Evolutionary conservation across 768 basidiomycete genomes (phyloP), one percentile per base, ranked within the genome.

Genomic region (Trametes coccinea): DNA sequence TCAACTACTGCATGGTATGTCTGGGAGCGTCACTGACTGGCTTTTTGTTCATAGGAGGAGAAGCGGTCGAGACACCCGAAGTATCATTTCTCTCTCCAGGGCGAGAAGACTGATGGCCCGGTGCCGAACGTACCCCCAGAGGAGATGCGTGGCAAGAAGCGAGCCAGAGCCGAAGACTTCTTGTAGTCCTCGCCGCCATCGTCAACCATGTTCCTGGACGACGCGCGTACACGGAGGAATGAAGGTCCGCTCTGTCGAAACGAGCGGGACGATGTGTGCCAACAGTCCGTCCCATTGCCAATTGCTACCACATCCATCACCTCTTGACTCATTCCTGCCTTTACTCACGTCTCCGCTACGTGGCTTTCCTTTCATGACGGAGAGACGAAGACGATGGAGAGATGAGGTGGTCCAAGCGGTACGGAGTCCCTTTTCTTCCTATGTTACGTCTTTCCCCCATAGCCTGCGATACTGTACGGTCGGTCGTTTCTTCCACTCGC

Each of bases 151-250:
- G 91, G 92, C 50, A 91, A 87, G 79, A 94, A 94, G 75, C 79
- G 93, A 49, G 89, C 92, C 49, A 80, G 91, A 66, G 93, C 93
- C 34, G 92, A 93, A 74, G 93, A 94, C 73, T 92, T 91, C 74
- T 75, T 93, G 67, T 92, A 74, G 66, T 53, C 47, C 41, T 22
- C 37, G 40, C 14, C n/a, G 14, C 27, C 11, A 16, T 43, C 41
- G 41, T 50, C 46, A 13, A 10, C 16, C 16, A 0, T 13, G 30
- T 39, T 5, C 11, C 47, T n/a, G 43, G 39, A 56, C 41, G 47
- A 34, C 51, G 13, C 17, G 53, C 53, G 58, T 49, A n/a, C 16
- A 11, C 37, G 56, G 59, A 30, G 62, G 53, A 45, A 27, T 43
- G 54, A 52, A 44, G 59, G 30, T 47, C 48, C 31, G n/a, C 49